These are phyloP conservation scores for Arthrobotrys musiformis DNA, from an alignment of 2,329 filamentous ascomycete genomes.

Conservation along the genomic window DNA sequence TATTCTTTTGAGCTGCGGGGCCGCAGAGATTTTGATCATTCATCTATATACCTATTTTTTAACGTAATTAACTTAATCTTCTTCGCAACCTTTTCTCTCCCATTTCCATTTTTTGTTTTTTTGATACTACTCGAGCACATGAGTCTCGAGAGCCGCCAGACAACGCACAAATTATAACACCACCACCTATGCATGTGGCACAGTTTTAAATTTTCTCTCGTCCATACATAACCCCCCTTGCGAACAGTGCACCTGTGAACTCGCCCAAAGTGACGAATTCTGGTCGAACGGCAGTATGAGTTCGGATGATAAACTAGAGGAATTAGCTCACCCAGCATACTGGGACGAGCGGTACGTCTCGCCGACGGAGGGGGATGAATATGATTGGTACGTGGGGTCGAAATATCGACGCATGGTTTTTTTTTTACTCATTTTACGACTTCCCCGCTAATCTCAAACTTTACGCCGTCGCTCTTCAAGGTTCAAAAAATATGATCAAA, in stretches of 20 bases:
- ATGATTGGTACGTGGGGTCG: slow-evolving; percentile 55
- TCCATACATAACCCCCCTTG: background rate
- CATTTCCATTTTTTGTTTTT: too few relatives aligned
- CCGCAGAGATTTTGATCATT: too few relatives aligned
- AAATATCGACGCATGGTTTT: slow-evolving; percentile 14
- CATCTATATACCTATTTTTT: too few relatives aligned
- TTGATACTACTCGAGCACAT: background rate
- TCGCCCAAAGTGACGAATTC: background rate
- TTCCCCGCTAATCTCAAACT: slow-evolving; percentile 4
- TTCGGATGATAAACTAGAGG: slow-evolving; percentile 55
- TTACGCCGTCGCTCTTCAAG: background rate
- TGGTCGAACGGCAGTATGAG: slow-evolving; percentile 20
- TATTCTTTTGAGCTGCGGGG: too few relatives aligned
- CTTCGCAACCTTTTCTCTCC: too few relatives aligned
- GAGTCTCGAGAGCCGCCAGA: background rate
- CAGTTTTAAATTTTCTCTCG: slow-evolving; percentile 1
- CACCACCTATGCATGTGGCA: background rate
- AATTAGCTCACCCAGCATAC: slow-evolving; percentile 55
- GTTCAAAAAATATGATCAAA: slow-evolving; percentile 46
- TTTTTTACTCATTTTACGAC: background rate
- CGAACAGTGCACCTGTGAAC: slow-evolving; percentile 6
- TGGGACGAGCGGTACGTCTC: slow-evolving; percentile 57
- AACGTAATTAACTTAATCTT: too few relatives aligned
- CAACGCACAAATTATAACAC: slow-evolving; percentile 27
- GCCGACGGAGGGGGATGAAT: slow-evolving; percentile 53